These are phyloP conservation scores for Graphilbum sp. DNA, from an alignment of 2,329 filamentous ascomycete genomes.

Conservation along the genomic window DNA sequence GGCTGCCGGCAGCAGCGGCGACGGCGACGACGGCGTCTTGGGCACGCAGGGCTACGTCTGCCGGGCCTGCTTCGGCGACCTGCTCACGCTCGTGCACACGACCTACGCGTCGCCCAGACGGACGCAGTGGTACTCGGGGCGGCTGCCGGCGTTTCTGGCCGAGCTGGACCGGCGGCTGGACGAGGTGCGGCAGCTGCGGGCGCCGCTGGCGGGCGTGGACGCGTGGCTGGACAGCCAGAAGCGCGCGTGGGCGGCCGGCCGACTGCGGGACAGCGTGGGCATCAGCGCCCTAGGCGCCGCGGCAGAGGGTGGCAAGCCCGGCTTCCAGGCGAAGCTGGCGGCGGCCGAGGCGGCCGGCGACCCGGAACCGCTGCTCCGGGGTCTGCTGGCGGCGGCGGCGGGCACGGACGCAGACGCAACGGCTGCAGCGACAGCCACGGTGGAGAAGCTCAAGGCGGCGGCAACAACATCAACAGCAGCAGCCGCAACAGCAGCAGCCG, in stretches of 20 bases:
- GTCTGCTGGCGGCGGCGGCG: background rate
- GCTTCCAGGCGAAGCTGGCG: background rate
- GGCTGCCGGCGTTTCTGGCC: conserved; percentile 28
- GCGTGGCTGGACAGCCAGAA: conserved; percentile 33
- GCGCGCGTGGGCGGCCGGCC: conserved; percentile 27
- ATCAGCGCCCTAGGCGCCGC: conserved; percentile 11
- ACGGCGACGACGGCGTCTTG: too few relatives aligned
- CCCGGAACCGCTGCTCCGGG: background rate
- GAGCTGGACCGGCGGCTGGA: conserved; percentile 32
- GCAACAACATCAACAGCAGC: too few relatives aligned
- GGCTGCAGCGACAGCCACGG: background rate
- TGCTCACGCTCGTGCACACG: conserved; percentile 27
- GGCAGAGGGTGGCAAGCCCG: conserved; percentile 1
- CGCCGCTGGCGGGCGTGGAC: conserved; percentile 29
- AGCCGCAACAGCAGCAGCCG: too few relatives aligned
- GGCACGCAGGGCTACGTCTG: conserved; percentile 25
- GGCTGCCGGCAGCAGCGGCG: too few relatives aligned
- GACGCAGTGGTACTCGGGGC: conserved; percentile 33
- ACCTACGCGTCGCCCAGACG: conserved; percentile 17
- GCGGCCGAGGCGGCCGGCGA: background rate
- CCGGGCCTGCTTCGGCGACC: conserved; percentile 27
- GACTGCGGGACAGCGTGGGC: conserved; percentile 10
- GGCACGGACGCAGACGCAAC: too few relatives aligned
- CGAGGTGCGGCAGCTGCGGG: conserved; percentile 26
- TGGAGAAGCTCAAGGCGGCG: background rate